These are phyloP conservation scores for Tricholoma hemisulphureum DNA, from an alignment of 768 basidiomycete species.

Conservation along the genomic window DNA sequence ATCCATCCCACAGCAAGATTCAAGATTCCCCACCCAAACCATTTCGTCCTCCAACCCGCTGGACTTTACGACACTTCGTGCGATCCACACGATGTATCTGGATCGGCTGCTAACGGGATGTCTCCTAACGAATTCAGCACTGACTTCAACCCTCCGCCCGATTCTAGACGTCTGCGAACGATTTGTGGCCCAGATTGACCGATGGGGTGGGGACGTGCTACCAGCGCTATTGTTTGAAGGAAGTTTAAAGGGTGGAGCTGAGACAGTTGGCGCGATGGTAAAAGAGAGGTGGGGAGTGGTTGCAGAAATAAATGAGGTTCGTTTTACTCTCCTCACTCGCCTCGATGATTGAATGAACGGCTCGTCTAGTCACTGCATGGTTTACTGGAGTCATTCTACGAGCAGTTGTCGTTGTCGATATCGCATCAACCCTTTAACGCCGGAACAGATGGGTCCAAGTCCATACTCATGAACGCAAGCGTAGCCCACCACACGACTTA, in stretches of 20 bases:
- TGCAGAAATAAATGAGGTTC: conserved; percentile 75
- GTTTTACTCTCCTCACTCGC: conserved; percentile 13
- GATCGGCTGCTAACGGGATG: conserved; percentile 78
- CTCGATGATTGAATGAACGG: not conserved
- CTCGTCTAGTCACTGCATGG: conserved; percentile 57
- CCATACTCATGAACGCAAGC: conserved; percentile 59
- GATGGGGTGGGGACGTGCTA: conserved; percentile 90
- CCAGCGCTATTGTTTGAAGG: conserved; percentile 84
- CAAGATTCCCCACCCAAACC: conserved; percentile 1
- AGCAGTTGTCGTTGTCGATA: conserved; percentile 72
- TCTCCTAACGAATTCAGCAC: conserved; percentile 62
- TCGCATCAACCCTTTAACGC: conserved; percentile 69
- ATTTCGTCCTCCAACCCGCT: conserved; percentile 40
- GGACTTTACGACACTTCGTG: conserved; percentile 85
- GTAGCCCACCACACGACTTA: conserved; percentile 53
- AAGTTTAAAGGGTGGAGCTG: conserved; percentile 57
- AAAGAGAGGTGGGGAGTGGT: conserved; percentile 66
- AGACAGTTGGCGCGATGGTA: conserved; percentile 70
- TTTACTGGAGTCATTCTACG: conserved; percentile 75
- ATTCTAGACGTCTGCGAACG: conserved; percentile 83
- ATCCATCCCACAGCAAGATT: conserved; percentile 1
- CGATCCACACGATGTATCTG: conserved; percentile 79
- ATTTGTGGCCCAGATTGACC: conserved; percentile 84
- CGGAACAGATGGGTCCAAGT: conserved; percentile 70
- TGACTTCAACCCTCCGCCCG: conserved; percentile 62